Evolutionary conservation across 2,329 filamentous ascomycete species (phyloP).

Genomic region (Fusarium pseudonygamai): DNA sequence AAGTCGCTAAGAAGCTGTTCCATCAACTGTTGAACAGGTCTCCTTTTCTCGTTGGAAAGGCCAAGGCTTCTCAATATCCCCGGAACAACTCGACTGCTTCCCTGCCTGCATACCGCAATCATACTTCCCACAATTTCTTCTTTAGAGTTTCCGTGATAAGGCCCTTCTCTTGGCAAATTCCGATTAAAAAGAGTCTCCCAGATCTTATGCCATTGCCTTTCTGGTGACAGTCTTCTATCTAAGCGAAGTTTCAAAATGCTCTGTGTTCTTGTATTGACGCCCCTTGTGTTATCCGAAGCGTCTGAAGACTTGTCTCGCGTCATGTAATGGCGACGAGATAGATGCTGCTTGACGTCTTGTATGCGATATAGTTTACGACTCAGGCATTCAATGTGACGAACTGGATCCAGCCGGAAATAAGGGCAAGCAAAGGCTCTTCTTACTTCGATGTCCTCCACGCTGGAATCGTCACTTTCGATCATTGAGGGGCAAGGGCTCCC

Average conservation of each 20-base stretch:
- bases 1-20: not conserved
- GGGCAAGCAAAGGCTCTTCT: not conserved
- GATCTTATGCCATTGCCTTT: not conserved
- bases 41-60: accelerated
- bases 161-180: not conserved
- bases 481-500: not conserved
- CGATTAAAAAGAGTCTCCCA: not conserved
- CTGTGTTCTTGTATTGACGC: not conserved
- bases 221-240: not conserved
- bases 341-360: not conserved
- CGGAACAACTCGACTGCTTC: not conserved
- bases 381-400: not conserved
- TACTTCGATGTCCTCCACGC: accelerated
- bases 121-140: not conserved
- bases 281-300: not conserved
- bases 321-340: not conserved
- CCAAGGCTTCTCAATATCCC: not conserved
- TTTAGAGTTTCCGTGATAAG: not conserved
- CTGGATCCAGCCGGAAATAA: not conserved
- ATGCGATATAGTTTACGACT: not conserved
- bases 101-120: not conserved
- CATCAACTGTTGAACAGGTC: not conserved
- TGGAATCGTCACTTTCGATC: not conserved
- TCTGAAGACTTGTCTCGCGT: too few species aligned
- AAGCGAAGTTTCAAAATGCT: not conserved